These are phyloP conservation scores for Lantana camara DNA, from an alignment of 257 asterid genomes.

Conservation along the genomic window DNA sequence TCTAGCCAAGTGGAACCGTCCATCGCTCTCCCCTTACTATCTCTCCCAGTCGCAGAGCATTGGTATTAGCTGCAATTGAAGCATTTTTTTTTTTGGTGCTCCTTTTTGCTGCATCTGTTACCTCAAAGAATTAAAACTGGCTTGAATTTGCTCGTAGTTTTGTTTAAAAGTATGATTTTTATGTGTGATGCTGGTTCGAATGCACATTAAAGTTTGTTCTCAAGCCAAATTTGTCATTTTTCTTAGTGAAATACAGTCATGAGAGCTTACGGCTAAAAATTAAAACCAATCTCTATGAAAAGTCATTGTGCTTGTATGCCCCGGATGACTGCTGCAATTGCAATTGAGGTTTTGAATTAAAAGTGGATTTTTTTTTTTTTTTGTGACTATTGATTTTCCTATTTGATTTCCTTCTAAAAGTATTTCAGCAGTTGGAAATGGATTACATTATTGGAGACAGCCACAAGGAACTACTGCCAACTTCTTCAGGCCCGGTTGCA, in stretches of 20 bases:
- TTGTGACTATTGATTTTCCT: slow-evolving; percentile 13
- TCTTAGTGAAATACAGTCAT: slow-evolving; percentile 4
- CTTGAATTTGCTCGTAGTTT: neutral
- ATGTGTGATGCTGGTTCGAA: neutral
- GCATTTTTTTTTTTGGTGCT: slow-evolving; percentile 13
- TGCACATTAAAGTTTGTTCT: neutral
- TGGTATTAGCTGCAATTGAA: slow-evolving; percentile 43
- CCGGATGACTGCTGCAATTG: neutral
- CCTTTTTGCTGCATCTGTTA: slow-evolving; percentile 8
- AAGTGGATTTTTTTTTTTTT: neutral
- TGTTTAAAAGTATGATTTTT: neutral
- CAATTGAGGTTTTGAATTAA: neutral
- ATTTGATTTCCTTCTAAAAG: slow-evolving; percentile 37
- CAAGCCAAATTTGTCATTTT: slow-evolving; percentile 7
- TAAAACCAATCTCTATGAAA: neutral
- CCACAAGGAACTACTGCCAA: slow-evolving; percentile 72
- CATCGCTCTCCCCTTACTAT: slow-evolving; percentile 55
- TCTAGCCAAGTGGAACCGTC: slow-evolving; percentile 84
- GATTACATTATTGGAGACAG: slow-evolving; percentile 83
- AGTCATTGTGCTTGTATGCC: slow-evolving; percentile 9
- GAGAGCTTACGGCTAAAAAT: too few relatives aligned
- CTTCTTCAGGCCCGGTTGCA: slow-evolving; percentile 79
- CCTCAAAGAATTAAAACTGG: neutral
- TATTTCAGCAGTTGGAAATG: slow-evolving; percentile 93
- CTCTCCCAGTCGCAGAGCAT: slow-evolving; percentile 54